Base-by-base conservation (phyloP, 1,284 basidiomycete genomes). In the Nidula niveotomentosa region DNA sequence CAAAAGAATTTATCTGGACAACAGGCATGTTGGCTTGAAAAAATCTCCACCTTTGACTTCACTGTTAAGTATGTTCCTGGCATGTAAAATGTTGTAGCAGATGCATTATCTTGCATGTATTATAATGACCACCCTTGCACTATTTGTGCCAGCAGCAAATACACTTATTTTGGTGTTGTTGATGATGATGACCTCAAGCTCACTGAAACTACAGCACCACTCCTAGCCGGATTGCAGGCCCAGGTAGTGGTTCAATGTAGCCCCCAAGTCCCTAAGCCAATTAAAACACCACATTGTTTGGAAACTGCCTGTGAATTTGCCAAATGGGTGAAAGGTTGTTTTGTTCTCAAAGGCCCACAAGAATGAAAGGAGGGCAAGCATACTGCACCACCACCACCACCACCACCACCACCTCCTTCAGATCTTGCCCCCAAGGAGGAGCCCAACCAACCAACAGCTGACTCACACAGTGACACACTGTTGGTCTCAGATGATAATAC, bases 1-100 rank as follows among this genome's bases (percentile, higher is more conserved):
- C 73, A 77, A 52, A 64, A 65, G 35, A 62, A 66, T 8, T 39
- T 76, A 36, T 68, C 67, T 0, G 62, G 67, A 0, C 56, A 63
- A 2, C 73, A 77, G 52, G 71, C 69, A 0, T 51, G 63, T 0
- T 77, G 76, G 76, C 3, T 76, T 0, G 71, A 75, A 43, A 65
- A 64, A 36, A 57, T 69, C 6, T 50, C 53, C 1, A 60, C 61
- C 33, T 69, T 69, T 52, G 64, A 66, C 44, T 69, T 65, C 50
- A 55, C 62, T n/a, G 50, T 69, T 0, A 35, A 56, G 0, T 69
- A 69, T 54, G 56, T 68, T 1, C 61, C 58, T 1, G 65, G 68
- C 0, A 36, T 48, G 1, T 58, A 66, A 10, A 69, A 71, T 50
- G 55, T 65, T 1, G 47, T 70, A 0, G 56, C 64, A 4, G 66